Conservation (phyloP, 2,329 filamentous ascomycete genomes). For the Alternaria tenuissima region DNA sequence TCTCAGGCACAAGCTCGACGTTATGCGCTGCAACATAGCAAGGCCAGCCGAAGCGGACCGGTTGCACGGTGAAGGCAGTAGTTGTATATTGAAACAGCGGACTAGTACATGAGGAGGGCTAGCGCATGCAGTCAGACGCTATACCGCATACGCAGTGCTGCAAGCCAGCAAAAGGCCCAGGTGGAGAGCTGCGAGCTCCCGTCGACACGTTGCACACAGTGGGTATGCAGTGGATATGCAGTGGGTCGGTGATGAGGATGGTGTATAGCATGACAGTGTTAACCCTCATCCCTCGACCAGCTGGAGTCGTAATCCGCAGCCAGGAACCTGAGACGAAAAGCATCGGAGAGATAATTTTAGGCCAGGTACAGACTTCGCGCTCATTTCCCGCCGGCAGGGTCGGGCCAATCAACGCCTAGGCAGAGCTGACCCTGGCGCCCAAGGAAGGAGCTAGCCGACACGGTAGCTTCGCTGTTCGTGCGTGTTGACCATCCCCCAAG, state of each 20-base stretch:
- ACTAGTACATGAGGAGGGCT: not conserved
- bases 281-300: not conserved
- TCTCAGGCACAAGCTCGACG: constrained; percentile 4
- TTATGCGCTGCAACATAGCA: constrained; percentile 6
- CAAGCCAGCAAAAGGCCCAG: constrained; percentile 4
- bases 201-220: not conserved
- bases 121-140: constrained; percentile 4
- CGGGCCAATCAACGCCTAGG: constrained; percentile 33
- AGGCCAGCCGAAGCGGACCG: constrained; percentile 2
- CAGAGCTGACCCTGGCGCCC: constrained; percentile 28
- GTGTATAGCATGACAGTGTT: not conserved
- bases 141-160: constrained; percentile 5
- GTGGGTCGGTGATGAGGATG: not conserved
- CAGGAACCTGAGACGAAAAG: constrained; percentile 12
- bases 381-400: constrained; percentile 38
- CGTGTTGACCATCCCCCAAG: constrained; percentile 30
- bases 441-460: constrained; percentile 12
- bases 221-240: not conserved
- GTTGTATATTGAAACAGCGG: constrained; percentile 3
- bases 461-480: constrained; percentile 11
- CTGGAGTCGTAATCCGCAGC: not conserved
- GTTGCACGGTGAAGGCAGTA: not conserved
- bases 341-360: constrained; percentile 41
- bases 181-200: constrained; percentile 4
- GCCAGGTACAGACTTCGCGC: constrained; percentile 17